Conservation (phyloP, 441 rosid species). For the Manihot esculenta region DNA sequence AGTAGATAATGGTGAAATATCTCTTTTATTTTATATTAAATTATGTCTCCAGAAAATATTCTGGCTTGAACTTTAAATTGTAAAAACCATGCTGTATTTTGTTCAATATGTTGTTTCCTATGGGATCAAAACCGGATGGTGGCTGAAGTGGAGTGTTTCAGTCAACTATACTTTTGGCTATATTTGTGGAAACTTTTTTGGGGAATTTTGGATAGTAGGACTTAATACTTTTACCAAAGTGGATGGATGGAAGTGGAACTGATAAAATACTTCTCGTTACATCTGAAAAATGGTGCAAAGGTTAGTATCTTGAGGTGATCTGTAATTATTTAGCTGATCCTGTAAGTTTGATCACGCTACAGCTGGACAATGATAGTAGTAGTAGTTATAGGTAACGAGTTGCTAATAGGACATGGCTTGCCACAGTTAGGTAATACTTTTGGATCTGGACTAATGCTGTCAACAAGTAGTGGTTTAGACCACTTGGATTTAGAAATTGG, state of each 20-base stretch:
- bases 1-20: background rate
- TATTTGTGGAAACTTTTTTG: background rate
- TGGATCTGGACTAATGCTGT: background rate
- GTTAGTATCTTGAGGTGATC: too few species aligned
- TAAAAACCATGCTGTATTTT: background rate
- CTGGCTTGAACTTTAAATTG: background rate
- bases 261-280: too few species aligned
- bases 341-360: background rate
- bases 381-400: background rate
- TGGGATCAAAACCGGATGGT: background rate
- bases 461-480: background rate
- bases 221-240: background rate
- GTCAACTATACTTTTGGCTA: background rate
- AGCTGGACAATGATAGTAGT: background rate
- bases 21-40: background rate
- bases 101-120: conserved; percentile 5
- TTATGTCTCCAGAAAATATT: background rate
- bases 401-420: background rate
- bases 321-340: background rate
- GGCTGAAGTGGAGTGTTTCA: background rate
- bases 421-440: background rate
- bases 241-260: background rate
- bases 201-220: background rate
- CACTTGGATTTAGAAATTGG: background rate
- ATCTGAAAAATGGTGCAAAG: background rate